Percentiles rank a stretch among this genome's conserved stretches.
phyloP scores from a whole-genome alignment of 2,329 filamentous ascomycete species.

The Mycosphaerella arachidis region DNA sequence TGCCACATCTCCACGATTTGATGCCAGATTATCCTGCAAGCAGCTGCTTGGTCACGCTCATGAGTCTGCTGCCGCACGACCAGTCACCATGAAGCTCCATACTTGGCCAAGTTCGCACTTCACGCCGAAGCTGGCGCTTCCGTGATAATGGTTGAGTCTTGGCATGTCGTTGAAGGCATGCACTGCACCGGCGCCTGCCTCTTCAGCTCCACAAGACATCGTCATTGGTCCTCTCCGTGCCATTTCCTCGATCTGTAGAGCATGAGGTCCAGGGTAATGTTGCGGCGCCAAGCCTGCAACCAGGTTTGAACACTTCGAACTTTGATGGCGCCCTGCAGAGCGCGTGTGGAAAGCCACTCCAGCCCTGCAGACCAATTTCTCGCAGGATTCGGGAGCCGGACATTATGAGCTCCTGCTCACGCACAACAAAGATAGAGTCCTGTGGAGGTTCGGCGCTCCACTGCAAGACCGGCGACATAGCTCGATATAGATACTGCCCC shows the following conservation, averaged over 20 bases:
- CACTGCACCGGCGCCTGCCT: background rate
- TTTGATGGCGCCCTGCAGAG: background rate
- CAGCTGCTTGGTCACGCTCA: no score
- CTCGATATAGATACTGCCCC: background rate
- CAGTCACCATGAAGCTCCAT: no score
- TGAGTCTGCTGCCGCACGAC: background rate
- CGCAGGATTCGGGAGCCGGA: background rate
- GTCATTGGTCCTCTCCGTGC: background rate
- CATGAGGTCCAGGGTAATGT: constrained; percentile 1
- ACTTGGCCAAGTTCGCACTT: background rate
- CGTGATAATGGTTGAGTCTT: background rate
- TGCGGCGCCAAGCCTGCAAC: constrained; percentile 5
- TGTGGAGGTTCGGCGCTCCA: background rate
- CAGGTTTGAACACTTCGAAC: background rate
- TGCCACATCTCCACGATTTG: no score
- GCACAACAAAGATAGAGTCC: background rate
- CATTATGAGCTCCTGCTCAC: background rate
- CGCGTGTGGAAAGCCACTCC: background rate
- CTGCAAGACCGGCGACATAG: background rate
- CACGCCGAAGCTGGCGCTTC: background rate
- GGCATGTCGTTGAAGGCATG: background rate
- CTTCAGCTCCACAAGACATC: background rate
- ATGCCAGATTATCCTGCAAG: no score
- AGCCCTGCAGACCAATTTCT: background rate
- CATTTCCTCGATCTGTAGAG: background rate